Percentiles rank a stretch among this genome's conserved stretches.
These are phyloP conservation scores for Dendrobium officinale DNA, from an alignment of 106 monocot genomes.

Conservation along the genomic window DNA sequence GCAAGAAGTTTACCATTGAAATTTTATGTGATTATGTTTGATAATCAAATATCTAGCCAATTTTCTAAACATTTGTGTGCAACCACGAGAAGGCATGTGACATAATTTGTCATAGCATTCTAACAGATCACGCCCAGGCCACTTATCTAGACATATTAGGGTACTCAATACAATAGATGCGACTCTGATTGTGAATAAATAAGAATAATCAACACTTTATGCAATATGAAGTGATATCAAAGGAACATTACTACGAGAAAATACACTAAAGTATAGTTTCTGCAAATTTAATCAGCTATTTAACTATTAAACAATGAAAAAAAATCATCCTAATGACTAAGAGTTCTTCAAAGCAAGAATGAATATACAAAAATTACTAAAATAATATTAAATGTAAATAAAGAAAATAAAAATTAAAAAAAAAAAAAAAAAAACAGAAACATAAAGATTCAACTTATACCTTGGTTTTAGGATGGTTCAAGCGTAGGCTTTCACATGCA, in stretches of 20 bases:
- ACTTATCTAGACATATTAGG: too few relatives aligned
- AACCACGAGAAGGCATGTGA: too few relatives aligned
- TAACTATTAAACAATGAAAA: background rate
- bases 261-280: background rate
- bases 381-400: too few relatives aligned
- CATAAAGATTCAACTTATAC: slow-evolving; percentile 5
- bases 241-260: background rate
- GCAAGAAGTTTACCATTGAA: too few relatives aligned
- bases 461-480: slow-evolving; percentile 31
- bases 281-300: background rate
- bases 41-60: too few relatives aligned
- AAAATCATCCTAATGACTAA: background rate
- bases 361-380: background rate
- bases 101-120: too few relatives aligned
- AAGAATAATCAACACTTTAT: background rate
- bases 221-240: background rate
- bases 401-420: background rate
- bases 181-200: background rate
- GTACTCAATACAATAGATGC: too few relatives aligned
- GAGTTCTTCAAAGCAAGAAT: background rate
- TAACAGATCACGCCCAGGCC: too few relatives aligned
- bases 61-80: too few relatives aligned
- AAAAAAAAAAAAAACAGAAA: background rate
- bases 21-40: too few relatives aligned
- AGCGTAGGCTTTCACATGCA: slow-evolving; percentile 30